Conservation (phyloP, 352 stramenopile species). For the Pythium aphanidermatum region DNA sequence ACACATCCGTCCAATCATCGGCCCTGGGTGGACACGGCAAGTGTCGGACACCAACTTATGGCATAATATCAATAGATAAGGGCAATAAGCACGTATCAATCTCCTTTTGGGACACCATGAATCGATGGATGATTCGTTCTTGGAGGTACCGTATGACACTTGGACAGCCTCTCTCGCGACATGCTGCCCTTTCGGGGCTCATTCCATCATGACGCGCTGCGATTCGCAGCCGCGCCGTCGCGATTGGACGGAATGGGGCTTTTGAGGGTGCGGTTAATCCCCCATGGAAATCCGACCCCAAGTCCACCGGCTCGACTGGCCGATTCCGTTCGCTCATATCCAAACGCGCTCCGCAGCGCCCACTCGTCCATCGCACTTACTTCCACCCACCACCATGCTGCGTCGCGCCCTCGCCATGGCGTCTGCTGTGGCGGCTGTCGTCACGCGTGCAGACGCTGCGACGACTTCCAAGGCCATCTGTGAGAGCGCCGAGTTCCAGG, state of each 20-base stretch:
- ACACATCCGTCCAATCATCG: too few species aligned
- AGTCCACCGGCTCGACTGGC: too few species aligned
- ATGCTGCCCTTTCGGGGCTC: constrained; percentile 7
- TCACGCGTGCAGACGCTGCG: constrained; percentile 1
- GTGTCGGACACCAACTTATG: too few species aligned
- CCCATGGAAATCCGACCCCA: too few species aligned
- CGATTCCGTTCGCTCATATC: constrained; percentile 2
- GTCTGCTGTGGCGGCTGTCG: background rate
- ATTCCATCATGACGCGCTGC: too few species aligned
- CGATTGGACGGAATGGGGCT: too few species aligned
- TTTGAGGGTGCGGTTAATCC: too few species aligned
- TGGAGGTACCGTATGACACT: constrained; percentile 14
- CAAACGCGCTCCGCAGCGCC: background rate
- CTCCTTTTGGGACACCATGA: too few species aligned
- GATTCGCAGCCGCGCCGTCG: too few species aligned
- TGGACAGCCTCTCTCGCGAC: constrained; percentile 6
- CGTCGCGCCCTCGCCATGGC: constrained; percentile 5
- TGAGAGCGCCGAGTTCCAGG: constrained; percentile 44
- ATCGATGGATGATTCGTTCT: constrained; percentile 14
- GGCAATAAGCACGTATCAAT: too few species aligned
- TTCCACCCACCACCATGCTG: constrained; percentile 2
- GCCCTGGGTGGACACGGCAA: too few species aligned
- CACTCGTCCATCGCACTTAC: background rate
- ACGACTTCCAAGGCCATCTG: constrained; percentile 28
- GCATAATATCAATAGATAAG: too few species aligned